Evolutionary conservation across 1,139 yeast species (phyloP), one percentile per base, ranked within the genome.

Genomic region (Yamadazyma triangularis): DNA sequence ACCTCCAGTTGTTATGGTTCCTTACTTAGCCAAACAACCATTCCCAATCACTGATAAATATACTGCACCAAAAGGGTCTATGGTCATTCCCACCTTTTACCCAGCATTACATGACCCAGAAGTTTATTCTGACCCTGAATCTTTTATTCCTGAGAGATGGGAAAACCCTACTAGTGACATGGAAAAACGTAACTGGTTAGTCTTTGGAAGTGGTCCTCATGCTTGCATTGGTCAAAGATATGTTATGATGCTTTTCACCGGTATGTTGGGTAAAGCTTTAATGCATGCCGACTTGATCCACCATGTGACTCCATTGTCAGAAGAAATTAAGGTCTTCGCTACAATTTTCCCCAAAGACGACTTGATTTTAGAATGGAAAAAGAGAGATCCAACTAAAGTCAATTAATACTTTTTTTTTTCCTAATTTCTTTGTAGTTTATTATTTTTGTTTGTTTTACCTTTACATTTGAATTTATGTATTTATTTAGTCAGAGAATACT

Each of bases 1-100:
- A 60, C 98, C 98, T 22, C 98, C 98, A 5, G 98, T 91, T 42
- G 58, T 88, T 38, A 91, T 91, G 98, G 97, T 91, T 39, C 98
- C 98, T 30, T 91, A 91, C 56, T 86, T 86, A 41, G 96, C 77
- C 36, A 91, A 91, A 71, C 70, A 87, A 58, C 64, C 71, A 11
- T 91, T 84, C 70, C 95, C 95, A 29, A 79, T 91, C 31, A 74
- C 89, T 24, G 80, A 82, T 11, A 73, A 70, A 30, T 91, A 91
- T 62, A 79, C 91, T 20, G 95, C 88, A 30, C 98, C 98, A 54
- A 89, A 88, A 65, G 97, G 97, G 28, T 73, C 97, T 22, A 91
- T 91, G 98, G 73, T 91, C 45, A 86, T 91, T 47, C 97, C 98
- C 38, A 85, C 96, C 3, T 65, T 88, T 45, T 93, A 91, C 58